Conservation (phyloP, 2,329 filamentous ascomycete genomes). For the Coniochaeta sp. region DNA sequence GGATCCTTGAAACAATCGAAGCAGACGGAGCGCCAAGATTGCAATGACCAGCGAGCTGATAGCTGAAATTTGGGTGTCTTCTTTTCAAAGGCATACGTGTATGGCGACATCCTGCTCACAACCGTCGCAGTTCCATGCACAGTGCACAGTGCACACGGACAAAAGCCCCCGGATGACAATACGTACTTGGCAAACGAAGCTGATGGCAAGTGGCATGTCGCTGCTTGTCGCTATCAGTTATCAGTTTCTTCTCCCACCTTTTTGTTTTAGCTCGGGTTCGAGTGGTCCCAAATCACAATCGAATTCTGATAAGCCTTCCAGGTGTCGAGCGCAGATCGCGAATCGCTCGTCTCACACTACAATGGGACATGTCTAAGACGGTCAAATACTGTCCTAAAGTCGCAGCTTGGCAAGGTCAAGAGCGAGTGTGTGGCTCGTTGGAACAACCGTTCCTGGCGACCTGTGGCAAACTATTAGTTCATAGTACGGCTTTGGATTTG, state of each 20-base stretch:
- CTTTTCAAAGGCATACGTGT: too few species aligned
- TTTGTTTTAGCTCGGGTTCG: background rate
- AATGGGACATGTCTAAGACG: background rate
- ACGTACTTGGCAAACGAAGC: background rate
- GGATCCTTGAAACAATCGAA: background rate
- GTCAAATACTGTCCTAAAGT: too few species aligned
- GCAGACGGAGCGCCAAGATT: background rate
- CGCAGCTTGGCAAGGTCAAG: background rate
- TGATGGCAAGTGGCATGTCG: background rate
- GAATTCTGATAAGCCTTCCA: background rate
- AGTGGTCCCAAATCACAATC: background rate
- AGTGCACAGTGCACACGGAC: background rate
- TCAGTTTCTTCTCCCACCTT: background rate
- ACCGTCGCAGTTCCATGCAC: too few species aligned
- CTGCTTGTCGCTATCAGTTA: background rate
- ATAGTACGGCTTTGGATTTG: background rate
- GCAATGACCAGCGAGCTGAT: background rate
- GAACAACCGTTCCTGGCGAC: background rate
- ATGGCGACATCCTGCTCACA: too few species aligned
- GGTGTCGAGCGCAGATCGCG: background rate
- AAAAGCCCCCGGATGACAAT: background rate
- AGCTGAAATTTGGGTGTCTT: background rate
- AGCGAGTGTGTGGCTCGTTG: background rate
- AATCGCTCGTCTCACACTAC: background rate
- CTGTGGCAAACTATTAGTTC: background rate